Percentiles rank a stretch among this genome's conserved stretches.
phyloP scores from a whole-genome alignment of 2,329 filamentous ascomycete species.

The Phaeosphaeria sp. region DNA sequence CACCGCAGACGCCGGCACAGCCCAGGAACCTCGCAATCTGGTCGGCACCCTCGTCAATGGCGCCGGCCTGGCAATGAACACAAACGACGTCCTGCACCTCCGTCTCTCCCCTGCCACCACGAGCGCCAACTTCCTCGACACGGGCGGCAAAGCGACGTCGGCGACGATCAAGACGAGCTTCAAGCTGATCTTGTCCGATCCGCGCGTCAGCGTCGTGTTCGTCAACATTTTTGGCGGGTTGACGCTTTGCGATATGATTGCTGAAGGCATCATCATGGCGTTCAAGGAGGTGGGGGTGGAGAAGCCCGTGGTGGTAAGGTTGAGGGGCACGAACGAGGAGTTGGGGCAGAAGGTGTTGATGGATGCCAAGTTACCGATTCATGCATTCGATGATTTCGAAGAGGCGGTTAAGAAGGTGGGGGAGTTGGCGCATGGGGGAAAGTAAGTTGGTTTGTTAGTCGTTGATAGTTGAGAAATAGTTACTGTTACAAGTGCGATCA shows the following conservation, averaged over 20 bases:
- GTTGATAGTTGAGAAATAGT: neutral
- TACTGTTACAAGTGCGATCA: neutral
- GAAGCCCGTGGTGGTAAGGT: slow-evolving; percentile 75
- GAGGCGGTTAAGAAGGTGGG: slow-evolving; percentile 60
- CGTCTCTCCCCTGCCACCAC: slow-evolving; percentile 66
- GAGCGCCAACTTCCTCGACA: slow-evolving; percentile 87
- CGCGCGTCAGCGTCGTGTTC: slow-evolving; percentile 73
- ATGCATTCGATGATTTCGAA: slow-evolving; percentile 77
- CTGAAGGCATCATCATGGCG: slow-evolving; percentile 73
- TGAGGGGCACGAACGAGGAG: slow-evolving; percentile 77
- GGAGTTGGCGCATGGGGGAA: slow-evolving; percentile 29
- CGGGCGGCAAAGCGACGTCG: slow-evolving; percentile 84
- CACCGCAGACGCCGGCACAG: neutral
- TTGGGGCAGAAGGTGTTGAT: slow-evolving; percentile 72
- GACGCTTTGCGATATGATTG: slow-evolving; percentile 82
- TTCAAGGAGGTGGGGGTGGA: slow-evolving; percentile 71
- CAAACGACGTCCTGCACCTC: slow-evolving; percentile 76
- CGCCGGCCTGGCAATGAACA: slow-evolving; percentile 90
- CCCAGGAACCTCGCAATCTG: slow-evolving; percentile 57
- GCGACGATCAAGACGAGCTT: slow-evolving; percentile 82
- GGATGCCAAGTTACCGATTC: slow-evolving; percentile 70
- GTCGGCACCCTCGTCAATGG: slow-evolving; percentile 89
- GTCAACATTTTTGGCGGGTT: slow-evolving; percentile 76
- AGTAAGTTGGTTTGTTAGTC: slow-evolving; percentile 9
- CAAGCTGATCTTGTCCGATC: slow-evolving; percentile 73